Base-by-base conservation (phyloP, 805 yeast species). In the Suhomyces prunicola region DNA sequence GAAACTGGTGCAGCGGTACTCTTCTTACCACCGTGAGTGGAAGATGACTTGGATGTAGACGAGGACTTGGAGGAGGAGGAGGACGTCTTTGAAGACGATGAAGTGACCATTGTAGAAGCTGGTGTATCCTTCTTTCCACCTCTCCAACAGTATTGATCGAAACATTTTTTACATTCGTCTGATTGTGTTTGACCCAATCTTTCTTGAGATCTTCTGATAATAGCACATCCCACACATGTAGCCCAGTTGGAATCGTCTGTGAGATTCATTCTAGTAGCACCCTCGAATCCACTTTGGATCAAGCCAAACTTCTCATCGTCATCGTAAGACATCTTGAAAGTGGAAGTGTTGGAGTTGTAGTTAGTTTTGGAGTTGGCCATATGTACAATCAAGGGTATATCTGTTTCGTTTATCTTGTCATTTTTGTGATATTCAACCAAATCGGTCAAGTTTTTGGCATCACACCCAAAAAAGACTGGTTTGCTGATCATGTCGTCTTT, bases 401-500 rank as follows among this genome's bases (percentile, higher is more conserved):
- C 73, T 3, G 71, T 65, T 13, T 59, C 57, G 45, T 65, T 64
- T 13, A 64, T 50, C 33, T 58, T 53, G 19, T 48, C 44, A 36
- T 62, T 58, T 4, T 53, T 61, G 46, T 63, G 67, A 56, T 12
- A 61, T 40, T n/a, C 52, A 50, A 29, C 50, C 54, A 65, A 60
- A 2, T 54, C 51, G 7, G 63, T 47, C 50, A 67, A 57, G 52
- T 66, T 61, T 29, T 46, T 52, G 40, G 69, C 67, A 40, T 60
- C 58, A 49, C 71, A 67, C 2, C 71, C 71, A 46, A 64, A 67
- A 44, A 67, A 67, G 15, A 64, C 58, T 1, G 71, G 71, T 27
- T 56, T 59, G 8, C 59, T 54, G 1, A 57, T 56, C 59, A 66
- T 54, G 54, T 63, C 59, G 50, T 59, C 56, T 49, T 59, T 54